phyloP scores from a whole-genome alignment of 345 rosid genomes.

The Gossypium rotundifolium region DNA sequence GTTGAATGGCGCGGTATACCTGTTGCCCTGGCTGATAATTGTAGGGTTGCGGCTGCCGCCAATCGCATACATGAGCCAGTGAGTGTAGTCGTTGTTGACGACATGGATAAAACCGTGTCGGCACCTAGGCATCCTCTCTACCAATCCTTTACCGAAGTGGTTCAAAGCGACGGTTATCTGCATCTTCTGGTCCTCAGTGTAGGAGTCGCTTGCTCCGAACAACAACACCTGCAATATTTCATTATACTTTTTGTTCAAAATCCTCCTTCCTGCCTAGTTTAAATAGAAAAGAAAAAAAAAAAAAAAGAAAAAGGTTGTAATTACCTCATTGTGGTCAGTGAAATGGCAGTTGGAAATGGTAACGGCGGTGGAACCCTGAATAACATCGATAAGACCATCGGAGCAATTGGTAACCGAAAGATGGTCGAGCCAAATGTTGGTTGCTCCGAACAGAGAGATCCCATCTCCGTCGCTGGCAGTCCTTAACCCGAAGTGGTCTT shows the following conservation, averaged over 20 bases:
- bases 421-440: conserved; percentile 73
- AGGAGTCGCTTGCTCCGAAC: conserved; percentile 32
- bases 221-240: conserved; percentile 27
- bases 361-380: conserved; percentile 26
- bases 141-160: no score
- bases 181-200: conserved; percentile 20
- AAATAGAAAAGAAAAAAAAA: no score
- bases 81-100: no score
- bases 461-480: conserved; percentile 47
- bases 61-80: conserved; percentile 31
- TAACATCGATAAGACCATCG: conserved; percentile 71
- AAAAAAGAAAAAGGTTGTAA: no score
- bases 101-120: no score
- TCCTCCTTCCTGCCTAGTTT: no score
- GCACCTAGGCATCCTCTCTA: no score
- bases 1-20: conserved; percentile 33
- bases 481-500: conserved; percentile 51
- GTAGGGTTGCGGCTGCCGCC: conserved; percentile 44
- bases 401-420: conserved; percentile 52
- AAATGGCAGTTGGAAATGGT: no score
- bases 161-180: no score
- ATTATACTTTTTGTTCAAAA: not conserved
- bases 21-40: conserved; percentile 49
- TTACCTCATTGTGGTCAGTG: no score
- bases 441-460: conserved; percentile 54